Evolutionary conservation across 305 asterid species (phyloP), one percentile per base, ranked within the genome.

Genomic region (Fraxinus sp.): DNA sequence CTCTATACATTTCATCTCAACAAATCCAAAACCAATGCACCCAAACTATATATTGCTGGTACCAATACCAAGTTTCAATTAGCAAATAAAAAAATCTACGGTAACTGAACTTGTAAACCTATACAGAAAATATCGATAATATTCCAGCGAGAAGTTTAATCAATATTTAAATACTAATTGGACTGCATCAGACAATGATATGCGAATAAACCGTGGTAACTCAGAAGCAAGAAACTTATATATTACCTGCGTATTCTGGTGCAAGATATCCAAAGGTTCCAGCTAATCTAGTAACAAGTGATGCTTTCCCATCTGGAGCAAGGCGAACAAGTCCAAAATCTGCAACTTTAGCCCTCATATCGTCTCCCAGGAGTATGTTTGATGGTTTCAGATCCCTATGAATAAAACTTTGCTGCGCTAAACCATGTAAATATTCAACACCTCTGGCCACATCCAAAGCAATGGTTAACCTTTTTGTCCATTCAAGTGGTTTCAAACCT

Each of bases 191-290:
- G 0, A 8, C 16, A 8, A 20, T 18, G 71, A 9, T 2, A 62
- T 2, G 0, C 8, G 30, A 78, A 66, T 22, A 52, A 16, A 41
- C 8, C 59, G 26, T 10, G 44, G 36, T 13, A 82, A 1, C 46
- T n/a, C n/a, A 18, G 80, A 41, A 30, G 22, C 37, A 37, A 32
- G 10, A 52, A 70, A 41, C 62, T 70, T 76, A 32, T 77, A 37
- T 41, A 7, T 74, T 87, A 95, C 99, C 99, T 86, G 99, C 99
- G 85, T 95, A 95, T 88, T 95, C 98, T 7, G 99, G 99, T n/a
- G 99, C 97, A n/a, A 95, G 97, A 87, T 95, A 95, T 80, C 99
- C 99, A 52, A 95, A 95, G 0, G 99, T 95, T 77, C 99, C 99
- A 0, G 99, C 99, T 82, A 95, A 86, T 86, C 83, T 90, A 44